Evolutionary conservation across 1,139 yeast genomes (phyloP).

Genomic region (Schizosaccharomyces versatilis): DNA sequence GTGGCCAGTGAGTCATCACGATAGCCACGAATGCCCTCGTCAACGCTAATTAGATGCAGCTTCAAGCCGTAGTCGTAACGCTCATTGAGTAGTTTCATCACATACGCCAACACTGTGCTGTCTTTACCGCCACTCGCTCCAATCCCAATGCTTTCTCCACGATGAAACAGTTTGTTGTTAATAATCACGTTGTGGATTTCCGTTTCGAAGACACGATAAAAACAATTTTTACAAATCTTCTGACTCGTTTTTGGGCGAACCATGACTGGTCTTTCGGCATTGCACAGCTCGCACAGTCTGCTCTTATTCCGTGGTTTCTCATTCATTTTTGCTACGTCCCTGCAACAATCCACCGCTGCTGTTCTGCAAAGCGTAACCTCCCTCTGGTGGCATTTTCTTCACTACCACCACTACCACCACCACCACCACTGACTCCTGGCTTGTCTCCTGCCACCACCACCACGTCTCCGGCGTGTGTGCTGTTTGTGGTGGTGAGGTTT

Average conservation of each 20-base stretch:
- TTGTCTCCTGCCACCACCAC: too few relatives aligned
- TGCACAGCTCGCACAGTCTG: conserved; percentile 61
- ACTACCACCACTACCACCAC: too few relatives aligned
- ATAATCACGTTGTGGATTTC: conserved; percentile 83
- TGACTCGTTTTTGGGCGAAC: conserved; percentile 81
- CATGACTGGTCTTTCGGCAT: conserved; percentile 61
- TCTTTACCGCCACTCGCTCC: conserved; percentile 99
- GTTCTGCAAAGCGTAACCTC: too few relatives aligned
- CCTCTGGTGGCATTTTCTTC: too few relatives aligned
- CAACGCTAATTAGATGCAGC: conserved; percentile 64
- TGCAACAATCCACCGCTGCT: too few relatives aligned
- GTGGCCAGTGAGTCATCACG: conserved; percentile 94
- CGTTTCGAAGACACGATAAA: conserved; percentile 74
- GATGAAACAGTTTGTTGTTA: conserved; percentile 42
- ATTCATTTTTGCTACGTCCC: too few relatives aligned
- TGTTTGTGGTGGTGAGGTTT: too few relatives aligned
- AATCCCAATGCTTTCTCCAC: conserved; percentile 77
- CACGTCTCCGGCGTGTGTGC: too few relatives aligned
- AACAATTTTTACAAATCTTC: conserved; percentile 81
- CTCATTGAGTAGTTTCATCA: conserved; percentile 70
- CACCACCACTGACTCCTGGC: too few relatives aligned
- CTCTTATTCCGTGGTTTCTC: background rate
- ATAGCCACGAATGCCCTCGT: conserved; percentile 93
- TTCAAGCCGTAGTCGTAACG: conserved; percentile 68
- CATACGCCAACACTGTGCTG: conserved; percentile 80